phyloP scores from a whole-genome alignment of 768 basidiomycete species.

The Termitomyces titanicus region DNA sequence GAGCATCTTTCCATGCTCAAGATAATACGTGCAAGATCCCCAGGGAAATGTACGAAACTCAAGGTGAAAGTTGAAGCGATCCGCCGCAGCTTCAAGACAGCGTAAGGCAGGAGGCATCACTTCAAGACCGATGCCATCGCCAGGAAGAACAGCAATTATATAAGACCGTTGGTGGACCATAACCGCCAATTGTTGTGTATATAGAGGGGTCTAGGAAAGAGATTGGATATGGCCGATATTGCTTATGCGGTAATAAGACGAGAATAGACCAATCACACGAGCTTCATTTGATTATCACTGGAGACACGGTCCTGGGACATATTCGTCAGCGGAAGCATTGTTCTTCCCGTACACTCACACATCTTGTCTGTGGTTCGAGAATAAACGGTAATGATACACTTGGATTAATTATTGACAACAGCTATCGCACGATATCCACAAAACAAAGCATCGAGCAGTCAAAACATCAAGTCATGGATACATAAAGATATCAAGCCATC shows the following conservation, averaged over 20 bases:
- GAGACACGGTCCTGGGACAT: not conserved
- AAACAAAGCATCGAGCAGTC: not conserved
- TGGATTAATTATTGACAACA: not conserved
- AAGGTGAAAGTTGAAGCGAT: slow-evolving; percentile 40
- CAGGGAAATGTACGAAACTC: slow-evolving; percentile 45
- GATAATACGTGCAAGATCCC: slow-evolving; percentile 44
- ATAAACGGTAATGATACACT: not conserved
- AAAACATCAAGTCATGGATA: not conserved
- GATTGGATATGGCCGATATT: not conserved
- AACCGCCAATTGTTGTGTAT: not conserved
- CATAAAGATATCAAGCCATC: not conserved
- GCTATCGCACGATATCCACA: not conserved
- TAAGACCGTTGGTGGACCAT: slow-evolving; percentile 23
- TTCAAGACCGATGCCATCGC: slow-evolving; percentile 52
- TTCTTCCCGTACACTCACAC: not conserved
- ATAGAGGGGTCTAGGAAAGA: not conserved
- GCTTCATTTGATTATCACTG: not conserved
- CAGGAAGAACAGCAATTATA: slow-evolving; percentile 46
- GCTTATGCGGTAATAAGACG: not conserved
- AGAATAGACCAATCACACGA: not conserved
- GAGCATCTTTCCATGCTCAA: slow-evolving; percentile 43
- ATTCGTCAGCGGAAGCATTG: not conserved
- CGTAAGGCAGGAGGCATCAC: slow-evolving; percentile 46
- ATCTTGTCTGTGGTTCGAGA: not conserved
- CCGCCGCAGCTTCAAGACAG: slow-evolving; percentile 40